These are phyloP conservation scores for Lentinula sp. DNA, from an alignment of 768 basidiomycete species.

Conservation along the genomic window DNA sequence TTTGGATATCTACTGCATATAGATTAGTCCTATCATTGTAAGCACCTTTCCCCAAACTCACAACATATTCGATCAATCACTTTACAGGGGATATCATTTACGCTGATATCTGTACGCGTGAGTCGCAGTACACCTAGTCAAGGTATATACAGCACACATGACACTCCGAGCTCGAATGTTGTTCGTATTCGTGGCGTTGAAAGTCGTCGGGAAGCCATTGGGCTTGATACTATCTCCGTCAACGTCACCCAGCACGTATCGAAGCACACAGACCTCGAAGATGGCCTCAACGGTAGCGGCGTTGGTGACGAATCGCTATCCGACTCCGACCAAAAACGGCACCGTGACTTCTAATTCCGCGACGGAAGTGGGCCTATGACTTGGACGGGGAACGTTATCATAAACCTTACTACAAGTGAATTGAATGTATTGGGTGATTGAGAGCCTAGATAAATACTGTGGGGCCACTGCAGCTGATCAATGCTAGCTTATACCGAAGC, in stretches of 20 bases:
- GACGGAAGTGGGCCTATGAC: too few relatives aligned
- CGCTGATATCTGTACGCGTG: slow-evolving; percentile 1
- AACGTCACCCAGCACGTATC: background rate
- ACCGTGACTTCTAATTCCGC: too few relatives aligned
- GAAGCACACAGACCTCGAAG: background rate
- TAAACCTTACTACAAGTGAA: too few relatives aligned
- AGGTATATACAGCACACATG: background rate
- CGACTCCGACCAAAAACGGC: too few relatives aligned
- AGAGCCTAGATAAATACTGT: too few relatives aligned
- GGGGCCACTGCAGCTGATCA: too few relatives aligned
- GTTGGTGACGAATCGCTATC: too few relatives aligned
- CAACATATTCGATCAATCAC: background rate
- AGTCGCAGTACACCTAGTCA: background rate
- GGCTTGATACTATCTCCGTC: background rate
- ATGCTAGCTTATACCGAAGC: too few relatives aligned
- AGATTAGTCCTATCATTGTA: slow-evolving; percentile 2
- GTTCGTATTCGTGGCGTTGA: background rate
- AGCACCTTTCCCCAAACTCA: background rate
- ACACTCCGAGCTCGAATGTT: background rate
- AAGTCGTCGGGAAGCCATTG: background rate
- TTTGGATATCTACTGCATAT: background rate
- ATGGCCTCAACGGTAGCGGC: background rate
- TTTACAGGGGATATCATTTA: background rate
- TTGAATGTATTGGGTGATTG: too few relatives aligned
- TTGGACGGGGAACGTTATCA: too few relatives aligned